Conservation (phyloP, 352 stramenopile species). For the Peronospora belbahrii region DNA sequence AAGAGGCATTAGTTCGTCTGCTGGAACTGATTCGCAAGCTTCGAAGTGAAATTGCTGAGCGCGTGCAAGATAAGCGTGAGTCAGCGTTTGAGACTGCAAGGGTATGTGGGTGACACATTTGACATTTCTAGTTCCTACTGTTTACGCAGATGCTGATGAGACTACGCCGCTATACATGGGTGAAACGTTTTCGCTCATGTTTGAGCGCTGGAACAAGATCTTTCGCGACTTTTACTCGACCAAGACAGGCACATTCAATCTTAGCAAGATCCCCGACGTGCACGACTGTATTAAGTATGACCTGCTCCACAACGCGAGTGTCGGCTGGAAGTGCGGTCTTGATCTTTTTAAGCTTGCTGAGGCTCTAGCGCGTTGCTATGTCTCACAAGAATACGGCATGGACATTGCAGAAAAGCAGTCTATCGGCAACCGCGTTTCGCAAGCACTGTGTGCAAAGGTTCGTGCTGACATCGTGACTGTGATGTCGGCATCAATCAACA, state of each 20-base stretch:
- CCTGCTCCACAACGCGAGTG: slow-evolving; percentile 94
- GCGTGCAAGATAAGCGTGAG: slow-evolving; percentile 55
- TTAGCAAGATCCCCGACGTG: slow-evolving; percentile 96
- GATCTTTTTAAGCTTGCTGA: slow-evolving; percentile 93
- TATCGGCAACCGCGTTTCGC: slow-evolving; percentile 94
- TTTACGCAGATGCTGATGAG: slow-evolving; percentile 62
- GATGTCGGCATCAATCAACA: slow-evolving; percentile 48
- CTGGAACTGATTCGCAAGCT: slow-evolving; percentile 75
- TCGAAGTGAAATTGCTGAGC: slow-evolving; percentile 70
- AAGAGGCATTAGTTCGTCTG: slow-evolving; percentile 54
- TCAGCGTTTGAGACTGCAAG: slow-evolving; percentile 3
- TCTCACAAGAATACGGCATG: slow-evolving; percentile 96
- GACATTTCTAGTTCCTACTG: not conserved
- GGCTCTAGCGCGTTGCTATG: slow-evolving; percentile 93
- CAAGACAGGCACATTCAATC: slow-evolving; percentile 87
- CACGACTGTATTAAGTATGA: slow-evolving; percentile 98
- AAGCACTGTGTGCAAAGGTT: slow-evolving; percentile 97
- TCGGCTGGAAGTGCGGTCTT: slow-evolving; percentile 81
- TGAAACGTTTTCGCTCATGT: slow-evolving; percentile 92
- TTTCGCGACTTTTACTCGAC: slow-evolving; percentile 92
- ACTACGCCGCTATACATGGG: slow-evolving; percentile 90
- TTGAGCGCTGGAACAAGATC: slow-evolving; percentile 92
- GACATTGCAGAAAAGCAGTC: slow-evolving; percentile 89
- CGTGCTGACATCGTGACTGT: slow-evolving; percentile 86
- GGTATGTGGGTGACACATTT: not conserved